Percentiles rank a stretch among this genome's conserved stretches.
phyloP scores from a whole-genome alignment of 2,329 filamentous ascomycete genomes.

The Aspergillus felis region DNA sequence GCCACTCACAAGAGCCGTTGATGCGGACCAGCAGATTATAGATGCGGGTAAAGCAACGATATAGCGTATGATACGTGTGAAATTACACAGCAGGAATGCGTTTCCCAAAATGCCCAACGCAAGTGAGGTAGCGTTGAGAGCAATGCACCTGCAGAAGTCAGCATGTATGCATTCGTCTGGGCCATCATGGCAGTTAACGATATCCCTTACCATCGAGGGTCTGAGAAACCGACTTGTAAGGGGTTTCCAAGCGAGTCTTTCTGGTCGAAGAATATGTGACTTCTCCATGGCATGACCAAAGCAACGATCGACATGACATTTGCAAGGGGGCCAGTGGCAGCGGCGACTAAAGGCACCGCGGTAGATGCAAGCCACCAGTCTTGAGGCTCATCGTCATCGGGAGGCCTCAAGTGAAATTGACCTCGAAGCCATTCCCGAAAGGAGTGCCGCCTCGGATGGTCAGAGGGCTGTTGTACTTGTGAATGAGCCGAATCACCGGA shows the following conservation, averaged over 20 bases:
- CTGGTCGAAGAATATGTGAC: constrained; percentile 44
- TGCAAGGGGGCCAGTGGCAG: constrained; percentile 78
- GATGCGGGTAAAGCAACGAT: constrained; percentile 77
- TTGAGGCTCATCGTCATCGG: constrained; percentile 42
- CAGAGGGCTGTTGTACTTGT: neutral
- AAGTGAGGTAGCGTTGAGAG: constrained; percentile 74
- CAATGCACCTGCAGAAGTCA: constrained; percentile 54
- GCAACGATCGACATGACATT: constrained; percentile 86
- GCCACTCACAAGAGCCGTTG: constrained; percentile 53
- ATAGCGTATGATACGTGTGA: constrained; percentile 75
- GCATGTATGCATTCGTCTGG: constrained; percentile 6
- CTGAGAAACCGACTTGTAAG: constrained; percentile 54
- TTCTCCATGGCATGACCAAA: constrained; percentile 74
- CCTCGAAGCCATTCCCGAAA: constrained; percentile 10
- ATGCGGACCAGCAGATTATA: constrained; percentile 71
- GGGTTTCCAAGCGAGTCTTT: constrained; percentile 46
- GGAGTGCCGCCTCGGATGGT: neutral
- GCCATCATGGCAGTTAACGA: neutral
- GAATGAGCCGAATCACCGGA: neutral
- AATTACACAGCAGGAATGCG: constrained; percentile 78
- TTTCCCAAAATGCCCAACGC: constrained; percentile 74
- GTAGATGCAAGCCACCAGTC: constrained; percentile 52
- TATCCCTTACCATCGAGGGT: constrained; percentile 64
- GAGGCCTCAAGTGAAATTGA: constrained; percentile 32
- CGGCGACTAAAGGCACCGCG: constrained; percentile 71